phyloP scores from a whole-genome alignment of 2,329 filamentous ascomycete species.

The Nothomitra cinnamomea region DNA sequence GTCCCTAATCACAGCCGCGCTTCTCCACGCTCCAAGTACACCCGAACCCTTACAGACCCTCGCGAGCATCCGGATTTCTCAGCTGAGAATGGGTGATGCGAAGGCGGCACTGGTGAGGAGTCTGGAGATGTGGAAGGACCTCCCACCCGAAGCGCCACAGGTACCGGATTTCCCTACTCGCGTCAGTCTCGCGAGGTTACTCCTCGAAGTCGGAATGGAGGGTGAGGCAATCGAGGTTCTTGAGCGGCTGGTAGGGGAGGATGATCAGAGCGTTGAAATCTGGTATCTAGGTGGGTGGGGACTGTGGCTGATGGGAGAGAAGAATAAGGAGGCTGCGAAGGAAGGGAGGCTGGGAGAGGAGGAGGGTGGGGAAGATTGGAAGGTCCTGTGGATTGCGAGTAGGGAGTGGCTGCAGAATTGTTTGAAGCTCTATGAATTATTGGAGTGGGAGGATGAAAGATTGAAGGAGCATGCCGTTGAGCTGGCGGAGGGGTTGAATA shows the following conservation, averaged over 20 bases:
- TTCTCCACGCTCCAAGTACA: slow-evolving; percentile 62
- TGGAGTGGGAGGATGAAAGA: slow-evolving; percentile 75
- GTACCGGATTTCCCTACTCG: slow-evolving; percentile 77
- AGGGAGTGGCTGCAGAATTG: slow-evolving; percentile 71
- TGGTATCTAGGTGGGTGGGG: slow-evolving; percentile 98
- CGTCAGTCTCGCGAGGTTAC: slow-evolving; percentile 64
- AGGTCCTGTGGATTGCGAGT: slow-evolving; percentile 52
- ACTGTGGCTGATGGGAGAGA: slow-evolving; percentile 61
- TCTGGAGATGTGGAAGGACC: slow-evolving; percentile 65
- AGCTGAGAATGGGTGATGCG: slow-evolving; percentile 63
- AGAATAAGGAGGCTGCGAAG: slow-evolving; percentile 33
- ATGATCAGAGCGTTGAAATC: slow-evolving; percentile 85
- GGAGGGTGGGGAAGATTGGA: slow-evolving; percentile 19
- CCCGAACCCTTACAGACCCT: slow-evolving; percentile 91
- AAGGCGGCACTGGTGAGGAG: slow-evolving; percentile 61
- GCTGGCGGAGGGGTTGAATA: slow-evolving; percentile 36
- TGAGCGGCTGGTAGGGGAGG: slow-evolving; percentile 68
- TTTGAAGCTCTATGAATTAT: slow-evolving; percentile 55
- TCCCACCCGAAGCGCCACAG: slow-evolving; percentile 51
- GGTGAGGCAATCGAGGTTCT: slow-evolving; percentile 71
- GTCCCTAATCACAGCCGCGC: slow-evolving; percentile 73
- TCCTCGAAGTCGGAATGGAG: slow-evolving; percentile 84
- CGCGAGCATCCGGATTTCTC: slow-evolving; percentile 84
- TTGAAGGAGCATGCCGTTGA: slow-evolving; percentile 60
- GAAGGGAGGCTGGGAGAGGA: slow-evolving; percentile 23